These are phyloP conservation scores for Fusarium goolgardi DNA, from an alignment of 2,329 filamentous ascomycete genomes.

Conservation along the genomic window DNA sequence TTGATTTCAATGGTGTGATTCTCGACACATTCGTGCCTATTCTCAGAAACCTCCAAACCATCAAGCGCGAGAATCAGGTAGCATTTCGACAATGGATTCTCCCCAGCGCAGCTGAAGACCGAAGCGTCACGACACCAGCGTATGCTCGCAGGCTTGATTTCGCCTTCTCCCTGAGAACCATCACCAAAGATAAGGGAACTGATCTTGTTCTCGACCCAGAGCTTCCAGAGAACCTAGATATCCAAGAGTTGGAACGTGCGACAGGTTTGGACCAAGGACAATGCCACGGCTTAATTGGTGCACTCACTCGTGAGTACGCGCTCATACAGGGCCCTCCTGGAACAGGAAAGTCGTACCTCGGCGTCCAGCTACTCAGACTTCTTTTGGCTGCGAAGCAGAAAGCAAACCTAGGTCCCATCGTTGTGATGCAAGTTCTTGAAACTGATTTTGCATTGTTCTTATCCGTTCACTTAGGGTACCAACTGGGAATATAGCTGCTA, in stretches of 20 bases:
- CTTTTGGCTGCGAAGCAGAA: slow-evolving; percentile 58
- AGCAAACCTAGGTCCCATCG: slow-evolving; percentile 59
- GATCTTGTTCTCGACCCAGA: neutral
- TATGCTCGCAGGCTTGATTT: slow-evolving; percentile 65
- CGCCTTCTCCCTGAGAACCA: slow-evolving; percentile 57
- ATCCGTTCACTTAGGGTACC: neutral
- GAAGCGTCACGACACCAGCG: slow-evolving; percentile 56
- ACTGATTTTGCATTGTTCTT: neutral
- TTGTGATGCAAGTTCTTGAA: slow-evolving; percentile 46
- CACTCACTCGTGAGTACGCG: slow-evolving; percentile 65
- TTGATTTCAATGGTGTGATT: no score
- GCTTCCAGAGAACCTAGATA: neutral
- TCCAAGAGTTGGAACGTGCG: neutral
- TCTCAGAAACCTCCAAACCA: no score
- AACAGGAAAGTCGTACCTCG: slow-evolving; percentile 73
- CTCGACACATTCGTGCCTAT: no score
- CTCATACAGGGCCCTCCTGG: slow-evolving; percentile 77
- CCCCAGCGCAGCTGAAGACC: no score
- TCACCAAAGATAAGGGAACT: slow-evolving; percentile 30
- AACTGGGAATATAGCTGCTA: slow-evolving; percentile 56
- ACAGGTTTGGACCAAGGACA: slow-evolving; percentile 65
- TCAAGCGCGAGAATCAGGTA: no score
- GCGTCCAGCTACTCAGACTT: slow-evolving; percentile 66
- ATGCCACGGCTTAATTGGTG: slow-evolving; percentile 62
- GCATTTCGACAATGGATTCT: no score